These are phyloP conservation scores for Pascua guehoae DNA, from an alignment of 1,284 basidiomycete species.

Conservation along the genomic window DNA sequence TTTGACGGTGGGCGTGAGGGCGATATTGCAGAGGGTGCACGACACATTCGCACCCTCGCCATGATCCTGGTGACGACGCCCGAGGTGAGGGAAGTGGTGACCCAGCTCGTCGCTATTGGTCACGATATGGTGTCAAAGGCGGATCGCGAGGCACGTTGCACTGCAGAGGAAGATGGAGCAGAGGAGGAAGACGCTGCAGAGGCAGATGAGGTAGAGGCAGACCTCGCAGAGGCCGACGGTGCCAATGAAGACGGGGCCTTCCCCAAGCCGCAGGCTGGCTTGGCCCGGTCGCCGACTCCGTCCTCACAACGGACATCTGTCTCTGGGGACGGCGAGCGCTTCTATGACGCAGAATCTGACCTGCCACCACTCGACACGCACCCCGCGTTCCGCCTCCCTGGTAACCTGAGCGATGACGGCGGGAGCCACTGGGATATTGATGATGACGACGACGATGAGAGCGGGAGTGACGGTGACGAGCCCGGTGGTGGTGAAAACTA, in stretches of 20 bases:
- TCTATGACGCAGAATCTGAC: too few species aligned
- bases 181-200: neutral
- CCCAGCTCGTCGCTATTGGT: neutral
- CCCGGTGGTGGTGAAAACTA: neutral
- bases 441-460: too few species aligned
- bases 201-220: neutral
- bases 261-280: too few species aligned
- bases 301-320: too few species aligned
- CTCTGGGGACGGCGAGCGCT: too few species aligned
- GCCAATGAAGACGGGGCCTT: too few species aligned
- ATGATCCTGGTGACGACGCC: slow-evolving; percentile 11
- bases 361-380: too few species aligned
- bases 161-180: neutral
- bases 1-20: neutral
- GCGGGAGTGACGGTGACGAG: neutral
- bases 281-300: too few species aligned
- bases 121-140: neutral
- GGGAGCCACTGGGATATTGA: too few species aligned
- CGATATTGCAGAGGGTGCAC: slow-evolving; percentile 4
- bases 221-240: neutral
- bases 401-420: too few species aligned
- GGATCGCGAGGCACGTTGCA: neutral
- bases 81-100: slow-evolving; percentile 6
- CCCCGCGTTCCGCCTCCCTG: too few species aligned
- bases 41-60: slow-evolving; percentile 3